These are phyloP conservation scores for Arthroderma sp. DNA, from an alignment of 2,329 filamentous ascomycete species.

Conservation along the genomic window DNA sequence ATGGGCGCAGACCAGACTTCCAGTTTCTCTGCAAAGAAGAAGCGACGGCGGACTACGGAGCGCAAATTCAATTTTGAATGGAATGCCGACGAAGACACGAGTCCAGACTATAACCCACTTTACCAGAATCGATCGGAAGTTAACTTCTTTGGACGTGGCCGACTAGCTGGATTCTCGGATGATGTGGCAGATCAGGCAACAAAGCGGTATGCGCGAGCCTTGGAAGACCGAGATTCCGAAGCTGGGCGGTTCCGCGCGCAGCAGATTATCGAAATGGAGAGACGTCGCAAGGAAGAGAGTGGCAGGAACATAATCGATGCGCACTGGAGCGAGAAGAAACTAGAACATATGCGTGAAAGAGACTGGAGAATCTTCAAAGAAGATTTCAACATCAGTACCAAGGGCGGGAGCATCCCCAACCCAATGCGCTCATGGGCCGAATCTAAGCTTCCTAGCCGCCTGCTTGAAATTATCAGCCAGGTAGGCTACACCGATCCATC, in stretches of 20 bases:
- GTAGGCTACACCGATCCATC: constrained; percentile 89
- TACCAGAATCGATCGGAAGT: constrained; percentile 56
- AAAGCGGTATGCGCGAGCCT: constrained; percentile 49
- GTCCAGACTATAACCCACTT: constrained; percentile 65
- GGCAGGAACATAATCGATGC: constrained; percentile 66
- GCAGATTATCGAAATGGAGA: constrained; percentile 74
- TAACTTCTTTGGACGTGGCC: constrained; percentile 56
- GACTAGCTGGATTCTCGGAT: constrained; percentile 53
- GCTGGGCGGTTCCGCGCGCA: constrained; percentile 63
- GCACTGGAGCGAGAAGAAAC: constrained; percentile 88
- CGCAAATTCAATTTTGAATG: constrained; percentile 99
- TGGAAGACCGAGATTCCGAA: constrained; percentile 63
- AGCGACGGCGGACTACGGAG: constrained; percentile 79
- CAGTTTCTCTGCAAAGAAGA: constrained; percentile 91
- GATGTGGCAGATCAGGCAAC: constrained; percentile 40
- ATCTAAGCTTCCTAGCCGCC: constrained; percentile 59
- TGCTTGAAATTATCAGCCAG: constrained; percentile 68
- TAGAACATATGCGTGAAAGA: constrained; percentile 88
- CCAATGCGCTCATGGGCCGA: constrained; percentile 93
- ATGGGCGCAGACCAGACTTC: constrained; percentile 85
- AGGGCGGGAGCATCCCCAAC: constrained; percentile 81
- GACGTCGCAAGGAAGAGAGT: constrained; percentile 59
- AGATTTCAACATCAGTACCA: constrained; percentile 92
- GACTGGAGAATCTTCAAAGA: constrained; percentile 99
- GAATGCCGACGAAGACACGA: constrained; percentile 91